Evolutionary conservation across 2,329 filamentous ascomycete species (phyloP).

Genomic region (Corinectria fuckeliana): DNA sequence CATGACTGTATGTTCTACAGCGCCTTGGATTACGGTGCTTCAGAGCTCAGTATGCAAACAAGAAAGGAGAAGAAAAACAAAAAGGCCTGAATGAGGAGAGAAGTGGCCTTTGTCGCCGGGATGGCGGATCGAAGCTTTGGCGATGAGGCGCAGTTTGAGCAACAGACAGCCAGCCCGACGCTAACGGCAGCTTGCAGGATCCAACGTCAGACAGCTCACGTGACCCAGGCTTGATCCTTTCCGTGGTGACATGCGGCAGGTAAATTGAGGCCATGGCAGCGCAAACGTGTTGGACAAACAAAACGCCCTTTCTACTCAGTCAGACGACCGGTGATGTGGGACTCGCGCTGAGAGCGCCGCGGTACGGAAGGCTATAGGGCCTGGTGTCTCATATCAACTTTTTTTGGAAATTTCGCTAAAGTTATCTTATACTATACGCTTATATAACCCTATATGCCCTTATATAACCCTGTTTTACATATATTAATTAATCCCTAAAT

Average conservation of each 20-base stretch:
- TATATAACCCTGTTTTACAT: too few species aligned
- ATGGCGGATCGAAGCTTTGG: slow-evolving; percentile 3
- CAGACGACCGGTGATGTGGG: slow-evolving; percentile 16
- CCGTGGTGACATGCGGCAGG: not conserved
- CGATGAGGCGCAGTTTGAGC: slow-evolving; percentile 17
- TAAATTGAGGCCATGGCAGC: not conserved
- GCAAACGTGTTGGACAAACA: slow-evolving; percentile 3
- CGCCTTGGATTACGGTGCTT: not conserved
- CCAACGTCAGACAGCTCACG: slow-evolving; percentile 22
- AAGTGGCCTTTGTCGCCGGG: not conserved
- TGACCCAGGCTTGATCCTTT: slow-evolving; percentile 1
- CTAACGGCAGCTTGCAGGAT: slow-evolving; percentile 15
- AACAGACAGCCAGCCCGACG: slow-evolving; percentile 4
- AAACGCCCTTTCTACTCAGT: slow-evolving; percentile 6
- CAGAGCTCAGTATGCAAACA: not conserved
- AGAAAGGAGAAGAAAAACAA: not conserved
- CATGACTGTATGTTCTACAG: slow-evolving; percentile 29
- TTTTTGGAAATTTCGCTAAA: too few species aligned
- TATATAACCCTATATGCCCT: too few species aligned
- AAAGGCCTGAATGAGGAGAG: not conserved
- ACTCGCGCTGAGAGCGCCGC: too few species aligned
- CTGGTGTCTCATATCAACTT: too few species aligned
- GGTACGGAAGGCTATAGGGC: too few species aligned
- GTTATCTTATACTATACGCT: too few species aligned
- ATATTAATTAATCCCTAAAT: too few species aligned